Evolutionary conservation across 352 stramenopile genomes (phyloP).

Genomic region (Phytophthora megakarya): DNA sequence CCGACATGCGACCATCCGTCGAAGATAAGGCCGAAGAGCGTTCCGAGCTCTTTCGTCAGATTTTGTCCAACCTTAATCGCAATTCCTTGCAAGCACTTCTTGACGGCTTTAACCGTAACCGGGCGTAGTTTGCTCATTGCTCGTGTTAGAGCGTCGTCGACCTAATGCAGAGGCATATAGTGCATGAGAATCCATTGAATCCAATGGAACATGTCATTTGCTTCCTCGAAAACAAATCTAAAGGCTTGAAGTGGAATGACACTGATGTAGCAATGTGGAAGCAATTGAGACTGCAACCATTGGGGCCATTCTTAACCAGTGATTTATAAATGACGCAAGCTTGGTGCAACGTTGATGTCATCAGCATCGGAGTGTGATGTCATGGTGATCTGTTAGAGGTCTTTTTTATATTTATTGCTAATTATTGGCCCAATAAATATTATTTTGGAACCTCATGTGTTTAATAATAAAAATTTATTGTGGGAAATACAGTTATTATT

Average conservation of each 20-base stretch:
- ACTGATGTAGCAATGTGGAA: too few species aligned
- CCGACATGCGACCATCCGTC: conserved; percentile 1
- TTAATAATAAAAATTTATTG: too few species aligned
- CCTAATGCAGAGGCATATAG: conserved; percentile 15
- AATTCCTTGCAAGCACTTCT: conserved; percentile 8
- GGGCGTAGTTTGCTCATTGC: too few species aligned
- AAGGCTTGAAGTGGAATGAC: not conserved
- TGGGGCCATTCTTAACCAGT: too few species aligned
- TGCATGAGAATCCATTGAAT: too few species aligned
- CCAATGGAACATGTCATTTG: conserved; percentile 1
- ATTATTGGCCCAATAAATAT: not conserved
- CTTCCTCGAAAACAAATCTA: conserved; percentile 9
- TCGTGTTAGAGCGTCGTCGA: conserved; percentile 8
- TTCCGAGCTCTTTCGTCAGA: conserved; percentile 5
- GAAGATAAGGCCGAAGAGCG: conserved; percentile 12
- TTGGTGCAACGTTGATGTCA: too few species aligned
- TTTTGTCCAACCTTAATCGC: not conserved
- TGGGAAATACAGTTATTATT: too few species aligned
- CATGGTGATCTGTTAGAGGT: not conserved
- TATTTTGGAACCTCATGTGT: not conserved
- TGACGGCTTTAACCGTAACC: not conserved
- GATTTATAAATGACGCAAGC: not conserved
- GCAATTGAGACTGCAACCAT: too few species aligned
- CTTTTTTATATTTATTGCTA: conserved; percentile 14
- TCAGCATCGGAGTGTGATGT: not conserved